Base-by-base conservation (phyloP, 495 filamentous ascomycete genomes). In the Neurospora cerealis region DNA sequence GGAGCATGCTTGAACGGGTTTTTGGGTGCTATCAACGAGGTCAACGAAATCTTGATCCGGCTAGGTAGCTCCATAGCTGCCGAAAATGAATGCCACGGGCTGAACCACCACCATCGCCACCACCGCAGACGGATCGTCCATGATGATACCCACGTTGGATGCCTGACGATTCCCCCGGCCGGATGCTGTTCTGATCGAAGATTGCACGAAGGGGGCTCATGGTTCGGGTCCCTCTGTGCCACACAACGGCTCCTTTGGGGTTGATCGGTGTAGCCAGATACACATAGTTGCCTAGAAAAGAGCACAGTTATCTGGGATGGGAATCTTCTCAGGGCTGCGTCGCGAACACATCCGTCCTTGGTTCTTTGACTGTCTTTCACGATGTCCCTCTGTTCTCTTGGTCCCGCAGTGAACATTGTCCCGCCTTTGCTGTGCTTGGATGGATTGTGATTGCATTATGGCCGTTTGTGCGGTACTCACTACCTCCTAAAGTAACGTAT, bases 1-100 rank as follows among this genome's bases (percentile, higher is more conserved):
- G 80, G 78, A 75, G 79, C 74, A 74, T 80, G 80, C 78, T 80
- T 81, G 80, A 72, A 72, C 42, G 77, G 79, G 74, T 79, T 81
- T 66, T 74, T 76, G 78, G 78, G 79, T 80, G 80, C 78, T 80
- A 76, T 76, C 73, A 62, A 80, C 75, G 77, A 80, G 78, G 77
- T 78, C 79, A 77, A 81, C 70, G 77, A 81, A 75, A 77, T 78
- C 75, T 78, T 76, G 75, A 76, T 76, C 76, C 75, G 80, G 80
- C 75, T 76, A 76, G 80, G 79, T 81, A 80, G 77, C 78, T 73
- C 73, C 60, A 76, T 78, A 75, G 75, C 78, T 81, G 79, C 80
- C 80, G 74, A 81, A 62, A 72, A 81, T 79, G 74, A 75, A 80
- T 79, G 78, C 77, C 74, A 69, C 73, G 78, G 73, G 75, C 77